Percentiles rank a stretch among this genome's conserved stretches.
phyloP scores from a whole-genome alignment of 768 basidiomycete genomes.

The Pulveroboletus sp. region DNA sequence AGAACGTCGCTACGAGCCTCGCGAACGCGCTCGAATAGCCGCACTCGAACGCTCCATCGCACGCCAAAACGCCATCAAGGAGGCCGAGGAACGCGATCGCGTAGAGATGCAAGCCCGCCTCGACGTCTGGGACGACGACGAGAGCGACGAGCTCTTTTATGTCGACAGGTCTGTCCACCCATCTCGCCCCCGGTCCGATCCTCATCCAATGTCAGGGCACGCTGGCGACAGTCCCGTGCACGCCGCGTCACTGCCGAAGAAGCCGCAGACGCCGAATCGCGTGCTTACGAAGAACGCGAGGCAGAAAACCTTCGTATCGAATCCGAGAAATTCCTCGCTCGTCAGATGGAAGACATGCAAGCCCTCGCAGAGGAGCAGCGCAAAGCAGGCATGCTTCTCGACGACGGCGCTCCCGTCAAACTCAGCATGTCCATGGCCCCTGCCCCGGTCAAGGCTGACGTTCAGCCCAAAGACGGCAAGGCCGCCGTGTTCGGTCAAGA shows the following conservation, averaged over 20 bases:
- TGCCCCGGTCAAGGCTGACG: slow-evolving; percentile 44
- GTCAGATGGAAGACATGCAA: slow-evolving; percentile 96
- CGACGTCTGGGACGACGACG: slow-evolving; percentile 90
- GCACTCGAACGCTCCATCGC: slow-evolving; percentile 72
- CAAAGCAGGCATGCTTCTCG: slow-evolving; percentile 83
- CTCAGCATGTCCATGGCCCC: slow-evolving; percentile 71
- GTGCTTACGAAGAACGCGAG: slow-evolving; percentile 79
- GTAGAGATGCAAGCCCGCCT: slow-evolving; percentile 76
- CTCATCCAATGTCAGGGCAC: slow-evolving; percentile 42
- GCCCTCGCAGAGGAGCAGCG: slow-evolving; percentile 87
- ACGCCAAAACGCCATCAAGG: slow-evolving; percentile 64
- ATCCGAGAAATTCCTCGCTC: slow-evolving; percentile 89
- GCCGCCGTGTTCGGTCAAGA: slow-evolving; percentile 70
- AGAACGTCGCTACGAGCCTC: slow-evolving; percentile 88
- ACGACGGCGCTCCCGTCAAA: slow-evolving; percentile 88
- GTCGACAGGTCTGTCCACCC: slow-evolving; percentile 67
- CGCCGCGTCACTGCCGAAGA: slow-evolving; percentile 74
- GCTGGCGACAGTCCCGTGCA: slow-evolving; percentile 80
- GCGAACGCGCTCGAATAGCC: slow-evolving; percentile 79
- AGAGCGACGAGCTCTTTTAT: slow-evolving; percentile 90
- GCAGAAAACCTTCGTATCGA: slow-evolving; percentile 83
- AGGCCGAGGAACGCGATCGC: slow-evolving; percentile 76
- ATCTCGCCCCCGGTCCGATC: not conserved
- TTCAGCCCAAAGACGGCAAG: slow-evolving; percentile 43
- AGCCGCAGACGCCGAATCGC: slow-evolving; percentile 78